Base-by-base conservation (phyloP, 2,329 filamentous ascomycete genomes). In the Zymoseptoria passerinii region DNA sequence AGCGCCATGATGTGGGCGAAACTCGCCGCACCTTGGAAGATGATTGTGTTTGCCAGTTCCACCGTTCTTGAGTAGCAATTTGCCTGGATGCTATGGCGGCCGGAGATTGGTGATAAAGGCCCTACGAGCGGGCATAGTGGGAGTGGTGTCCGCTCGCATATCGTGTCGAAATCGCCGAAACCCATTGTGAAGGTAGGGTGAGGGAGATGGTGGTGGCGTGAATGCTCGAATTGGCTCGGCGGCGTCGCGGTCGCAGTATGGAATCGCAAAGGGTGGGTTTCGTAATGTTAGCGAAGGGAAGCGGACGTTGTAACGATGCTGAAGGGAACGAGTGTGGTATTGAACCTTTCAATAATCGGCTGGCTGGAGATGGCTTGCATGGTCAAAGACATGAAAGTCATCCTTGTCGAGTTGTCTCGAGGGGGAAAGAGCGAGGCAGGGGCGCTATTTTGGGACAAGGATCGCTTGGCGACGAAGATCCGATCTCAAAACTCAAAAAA, bases 21-120 rank as follows among this genome's bases (percentile, higher is more conserved):
- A 62, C 89, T 90, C 20, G 91, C 86, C 28, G 92, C 94, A 71
- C 87, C 90, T 76, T 97, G 86, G 73, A 99, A 99, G 71, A 99
- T 99, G 77, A 97, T 92, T 48, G 94, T 99, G 77, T 99, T 99
- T 66, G 92, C 94, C 66, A 97, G 76, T 75, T 96, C 92, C 74
- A 99, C 92, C 69, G 94, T 95, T 60, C 94, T 86, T 60, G 94
- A 89, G 77, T 92, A 97, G 80, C 94, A 99, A 70, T 86, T 84
- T 58, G 94, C 85, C 73, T 96, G 87, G 65, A 96, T 94, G 89
- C 65, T 66, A 54, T 71, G 67, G n/a, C 83, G 81, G 65, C 80
- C 83, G 20, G 84, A 82, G 64, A 90, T 84, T 35, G 81, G 79
- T 28, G 85, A 85, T 67, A 87, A 83, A 51, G 87, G 83, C 18